A percentile compares a stretch with the other conserved stretches of the same genome.
Conservation (phyloP, 148 eudicot species). For the Camellia lanceoleosa region DNA sequence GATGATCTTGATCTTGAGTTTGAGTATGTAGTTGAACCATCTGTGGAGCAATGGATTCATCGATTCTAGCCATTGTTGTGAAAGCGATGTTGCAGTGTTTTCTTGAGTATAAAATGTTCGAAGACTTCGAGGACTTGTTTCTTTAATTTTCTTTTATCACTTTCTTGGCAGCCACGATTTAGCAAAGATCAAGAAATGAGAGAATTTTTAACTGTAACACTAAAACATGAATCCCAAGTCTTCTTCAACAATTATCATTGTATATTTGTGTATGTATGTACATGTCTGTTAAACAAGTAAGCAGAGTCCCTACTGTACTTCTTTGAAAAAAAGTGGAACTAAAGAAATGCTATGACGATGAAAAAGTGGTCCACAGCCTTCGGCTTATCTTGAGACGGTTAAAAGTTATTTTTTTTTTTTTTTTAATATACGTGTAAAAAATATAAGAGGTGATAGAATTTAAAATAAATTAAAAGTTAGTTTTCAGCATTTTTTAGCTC, state of each 20-base stretch:
- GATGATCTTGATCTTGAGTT: slow-evolving; percentile 28
- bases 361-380: too few relatives aligned
- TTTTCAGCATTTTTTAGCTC: too few relatives aligned
- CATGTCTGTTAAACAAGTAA: neutral
- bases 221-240: neutral
- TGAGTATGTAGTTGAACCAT: slow-evolving; percentile 15
- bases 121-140: neutral
- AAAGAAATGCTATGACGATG: too few relatives aligned
- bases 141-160: neutral
- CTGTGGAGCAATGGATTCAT: slow-evolving; percentile 13
- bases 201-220: neutral
- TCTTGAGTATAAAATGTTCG: neutral
- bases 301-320: neutral
- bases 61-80: slow-evolving; percentile 27
- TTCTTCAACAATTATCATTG: neutral
- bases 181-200: neutral
- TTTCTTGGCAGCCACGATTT: slow-evolving; percentile 15
- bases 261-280: neutral
- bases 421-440: too few relatives aligned
- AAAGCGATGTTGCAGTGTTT: neutral
- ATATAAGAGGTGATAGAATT: too few relatives aligned
- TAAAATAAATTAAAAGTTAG: too few relatives aligned
- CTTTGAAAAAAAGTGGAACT: neutral
- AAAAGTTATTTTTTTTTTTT: too few relatives aligned
- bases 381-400: too few relatives aligned